Evolutionary conservation across 2,329 filamentous ascomycete species (phyloP).

Genomic region (Aureobasidium subglaciale): DNA sequence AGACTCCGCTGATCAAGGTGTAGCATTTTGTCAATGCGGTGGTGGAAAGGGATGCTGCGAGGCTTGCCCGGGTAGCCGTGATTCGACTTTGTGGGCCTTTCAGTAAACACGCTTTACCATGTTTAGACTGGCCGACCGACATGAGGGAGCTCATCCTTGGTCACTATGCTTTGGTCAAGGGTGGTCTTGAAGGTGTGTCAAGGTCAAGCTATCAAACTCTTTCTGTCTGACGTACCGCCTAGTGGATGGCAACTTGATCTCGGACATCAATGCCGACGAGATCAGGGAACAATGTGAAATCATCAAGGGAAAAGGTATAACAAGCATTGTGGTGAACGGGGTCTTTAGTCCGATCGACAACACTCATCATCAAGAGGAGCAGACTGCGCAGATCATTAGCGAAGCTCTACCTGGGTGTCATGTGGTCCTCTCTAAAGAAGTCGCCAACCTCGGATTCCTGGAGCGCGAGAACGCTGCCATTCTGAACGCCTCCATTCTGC

Average conservation of each 20-base stretch:
- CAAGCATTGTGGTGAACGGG: constrained; percentile 11
- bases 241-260: constrained; percentile 14
- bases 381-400: constrained; percentile 3
- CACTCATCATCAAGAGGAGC: constrained; percentile 11
- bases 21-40: constrained; percentile 14
- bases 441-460: constrained; percentile 6
- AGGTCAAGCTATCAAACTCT: too few relatives aligned
- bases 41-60: constrained; percentile 7
- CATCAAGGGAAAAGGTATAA: constrained; percentile 9
- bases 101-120: constrained; percentile 43
- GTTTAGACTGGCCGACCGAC: constrained; percentile 42
- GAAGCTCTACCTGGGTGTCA: neutral
- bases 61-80: constrained; percentile 6
- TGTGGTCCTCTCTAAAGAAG: constrained; percentile 11
- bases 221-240: neutral
- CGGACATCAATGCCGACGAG: constrained; percentile 5
- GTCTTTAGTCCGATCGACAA: constrained; percentile 15
- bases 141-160: constrained; percentile 42
- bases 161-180: constrained; percentile 29
- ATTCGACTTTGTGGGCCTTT: constrained; percentile 32
- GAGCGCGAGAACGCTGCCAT: constrained; percentile 11
- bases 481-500: constrained; percentile 4
- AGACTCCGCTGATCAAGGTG: neutral
- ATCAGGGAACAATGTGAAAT: constrained; percentile 1
- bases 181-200: constrained; percentile 19